phyloP scores from a whole-genome alignment of 495 filamentous ascomycete genomes.

The Xylaria flabelliformis region DNA sequence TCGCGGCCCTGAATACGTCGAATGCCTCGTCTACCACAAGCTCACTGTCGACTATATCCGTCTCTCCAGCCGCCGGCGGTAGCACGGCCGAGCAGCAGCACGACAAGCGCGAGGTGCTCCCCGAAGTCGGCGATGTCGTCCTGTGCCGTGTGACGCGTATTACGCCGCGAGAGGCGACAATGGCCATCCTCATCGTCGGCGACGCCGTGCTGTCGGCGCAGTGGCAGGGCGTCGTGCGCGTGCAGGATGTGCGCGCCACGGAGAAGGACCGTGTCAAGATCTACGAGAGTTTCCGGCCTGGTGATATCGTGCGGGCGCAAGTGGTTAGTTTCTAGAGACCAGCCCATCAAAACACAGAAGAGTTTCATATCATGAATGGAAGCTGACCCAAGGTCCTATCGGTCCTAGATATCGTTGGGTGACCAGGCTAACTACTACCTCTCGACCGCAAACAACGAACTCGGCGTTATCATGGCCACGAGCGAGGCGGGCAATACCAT shows the following conservation, averaged over 20 bases:
- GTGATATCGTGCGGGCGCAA: conserved; percentile 88
- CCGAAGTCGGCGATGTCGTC: conserved; percentile 78
- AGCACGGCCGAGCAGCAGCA: conserved; percentile 65
- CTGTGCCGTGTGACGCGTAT: conserved; percentile 87
- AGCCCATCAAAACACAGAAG: not conserved
- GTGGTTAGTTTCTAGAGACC: conserved; percentile 65
- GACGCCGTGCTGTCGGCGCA: conserved; percentile 66
- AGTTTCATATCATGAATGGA: not conserved
- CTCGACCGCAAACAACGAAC: conserved; percentile 84
- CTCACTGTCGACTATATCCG: conserved; percentile 48
- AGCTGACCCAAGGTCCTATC: not conserved
- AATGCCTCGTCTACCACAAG: conserved; percentile 29
- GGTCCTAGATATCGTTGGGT: conserved; percentile 75
- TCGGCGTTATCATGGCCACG: conserved; percentile 92
- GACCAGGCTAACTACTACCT: conserved; percentile 95
- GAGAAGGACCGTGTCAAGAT: conserved; percentile 95
- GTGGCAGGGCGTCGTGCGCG: conserved; percentile 68
- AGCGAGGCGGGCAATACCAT: conserved; percentile 89
- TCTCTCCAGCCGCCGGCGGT: conserved; percentile 41
- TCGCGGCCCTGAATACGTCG: conserved; percentile 45
- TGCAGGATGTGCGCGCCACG: conserved; percentile 90
- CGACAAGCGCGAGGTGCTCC: conserved; percentile 72
- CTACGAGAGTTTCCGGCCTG: conserved; percentile 88
- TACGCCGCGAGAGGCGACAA: conserved; percentile 78
- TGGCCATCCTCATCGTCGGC: conserved; percentile 80